Evolutionary conservation across 345 rosid genomes (phyloP), one percentile per base, ranked within the genome.

Genomic region (Citrus hindsii): DNA sequence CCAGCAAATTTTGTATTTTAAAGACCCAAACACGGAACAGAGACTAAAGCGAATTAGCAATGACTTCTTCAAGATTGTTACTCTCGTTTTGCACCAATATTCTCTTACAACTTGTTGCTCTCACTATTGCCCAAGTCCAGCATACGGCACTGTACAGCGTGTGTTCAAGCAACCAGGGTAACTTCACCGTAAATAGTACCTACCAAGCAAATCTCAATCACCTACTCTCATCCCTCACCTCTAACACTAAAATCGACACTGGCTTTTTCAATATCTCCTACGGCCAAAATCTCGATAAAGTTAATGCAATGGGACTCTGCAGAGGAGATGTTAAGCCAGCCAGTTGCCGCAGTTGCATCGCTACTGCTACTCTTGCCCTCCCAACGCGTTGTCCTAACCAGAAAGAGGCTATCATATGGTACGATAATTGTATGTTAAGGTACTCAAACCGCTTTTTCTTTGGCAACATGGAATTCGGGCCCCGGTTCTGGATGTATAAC

Each of bases 291-390:
- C 22, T 67, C 7, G 83, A 84, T 61, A 40, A 33, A 69, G 87
- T 79, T 55, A 71, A 85, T 4, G 88, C 79, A 63, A 62, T 67
- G 38, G 85, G 73, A 24, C 74, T 85, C 0, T 88, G 90, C 61
- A 82, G 89, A 81, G 84, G 90, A 71, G 92, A 89, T 59, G 84
- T 72, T 32, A 74, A 2, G 59, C 77, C 79, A 8, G 82, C 72
- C 12, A 82, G 30, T 42, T 89, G 89, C 68, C 70, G 76, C 5
- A 73, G 67, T 28, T 89, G 90, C 83, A 71, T 86, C 12, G 81
- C 5, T 1, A 48, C 68, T 42, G 81, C 87, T 21, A 78, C 83
- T 59, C 27, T 13, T 24, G 58, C 13, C 38, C 79, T 87, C 48
- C 69, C 67, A 5, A 3, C 59, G n/a, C 56, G 3, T 0, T 86